Evolutionary conservation across 192 early-diverging fungal genomes (phyloP).

Genomic region (Physocladia obscura): DNA sequence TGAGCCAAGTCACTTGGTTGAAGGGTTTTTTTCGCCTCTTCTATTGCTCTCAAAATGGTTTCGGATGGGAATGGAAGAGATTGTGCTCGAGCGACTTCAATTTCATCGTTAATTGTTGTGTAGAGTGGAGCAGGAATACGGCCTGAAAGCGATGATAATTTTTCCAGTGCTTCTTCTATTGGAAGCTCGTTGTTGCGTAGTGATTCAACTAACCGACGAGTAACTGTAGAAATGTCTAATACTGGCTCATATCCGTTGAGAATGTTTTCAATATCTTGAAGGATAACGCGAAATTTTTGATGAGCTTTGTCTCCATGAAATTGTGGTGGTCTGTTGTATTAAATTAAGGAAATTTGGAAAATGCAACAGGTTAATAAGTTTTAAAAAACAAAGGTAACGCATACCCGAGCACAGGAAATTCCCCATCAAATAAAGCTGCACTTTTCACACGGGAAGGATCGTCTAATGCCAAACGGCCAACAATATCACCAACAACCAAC

Average conservation of each 20-base stretch:
- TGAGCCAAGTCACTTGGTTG: slow-evolving; percentile 60
- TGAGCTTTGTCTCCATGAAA: slow-evolving; percentile 84
- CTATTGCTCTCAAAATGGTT: slow-evolving; percentile 64
- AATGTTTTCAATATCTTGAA: slow-evolving; percentile 68
- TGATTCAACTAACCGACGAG: slow-evolving; percentile 74
- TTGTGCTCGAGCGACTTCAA: slow-evolving; percentile 19
- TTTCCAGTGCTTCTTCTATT: slow-evolving; percentile 75
- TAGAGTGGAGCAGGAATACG: slow-evolving; percentile 74
- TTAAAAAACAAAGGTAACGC: neutral
- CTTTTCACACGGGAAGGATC: slow-evolving; percentile 89
- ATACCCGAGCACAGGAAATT: slow-evolving; percentile 46
- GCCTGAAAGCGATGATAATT: slow-evolving; percentile 78
- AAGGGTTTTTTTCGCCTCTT: slow-evolving; percentile 34
- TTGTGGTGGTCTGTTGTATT: slow-evolving; percentile 80
- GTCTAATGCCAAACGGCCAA: slow-evolving; percentile 90
- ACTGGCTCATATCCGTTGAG: slow-evolving; percentile 87
- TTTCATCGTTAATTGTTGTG: slow-evolving; percentile 24
- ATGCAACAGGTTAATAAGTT: neutral
- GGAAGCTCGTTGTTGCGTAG: slow-evolving; percentile 80
- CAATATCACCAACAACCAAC: slow-evolving; percentile 86
- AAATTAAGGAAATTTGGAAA: too few relatives aligned
- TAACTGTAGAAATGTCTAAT: slow-evolving; percentile 63
- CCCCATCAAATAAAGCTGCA: slow-evolving; percentile 71
- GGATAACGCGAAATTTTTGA: slow-evolving; percentile 71
- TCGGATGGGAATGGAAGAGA: slow-evolving; percentile 66